A percentile compares a stretch with the other conserved stretches of the same genome.
These are phyloP conservation scores for Eucalyptus marginata DNA, from an alignment of 345 rosid genomes.

Conservation along the genomic window DNA sequence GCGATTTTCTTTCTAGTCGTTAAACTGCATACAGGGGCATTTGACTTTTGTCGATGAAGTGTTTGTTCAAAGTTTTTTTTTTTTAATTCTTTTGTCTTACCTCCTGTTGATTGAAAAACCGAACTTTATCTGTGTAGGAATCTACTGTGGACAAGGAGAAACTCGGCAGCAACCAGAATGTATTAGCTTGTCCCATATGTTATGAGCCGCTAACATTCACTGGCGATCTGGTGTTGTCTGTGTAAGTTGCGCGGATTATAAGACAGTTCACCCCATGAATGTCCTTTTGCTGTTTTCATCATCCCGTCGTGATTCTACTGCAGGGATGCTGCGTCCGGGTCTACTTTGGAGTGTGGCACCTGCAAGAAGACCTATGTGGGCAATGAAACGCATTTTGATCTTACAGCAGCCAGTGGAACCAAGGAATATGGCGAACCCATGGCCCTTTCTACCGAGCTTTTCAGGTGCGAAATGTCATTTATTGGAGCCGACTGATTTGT, in stretches of 20 bases:
- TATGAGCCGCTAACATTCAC: constrained; percentile 25
- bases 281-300: not conserved
- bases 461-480: constrained; percentile 18
- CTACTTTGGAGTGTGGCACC: constrained; percentile 40
- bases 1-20: not conserved
- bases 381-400: constrained; percentile 57
- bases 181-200: constrained; percentile 84
- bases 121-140: constrained; percentile 5
- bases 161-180: not conserved
- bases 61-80: not conserved
- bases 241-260: constrained; percentile 17
- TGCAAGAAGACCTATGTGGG: constrained; percentile 58
- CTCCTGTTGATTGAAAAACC: not conserved
- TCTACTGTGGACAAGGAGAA: constrained; percentile 15
- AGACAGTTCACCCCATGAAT: not conserved
- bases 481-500: not conserved
- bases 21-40: not conserved
- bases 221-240: constrained; percentile 15
- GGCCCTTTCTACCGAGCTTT: constrained; percentile 46
- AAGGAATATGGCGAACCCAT: constrained; percentile 33
- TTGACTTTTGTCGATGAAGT: not conserved
- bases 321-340: constrained; percentile 32
- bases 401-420: constrained; percentile 45
- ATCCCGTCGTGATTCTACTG: not conserved
- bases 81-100: not conserved